Conservation (phyloP, 129 eudicot species). For the Flaveria brownii region DNA sequence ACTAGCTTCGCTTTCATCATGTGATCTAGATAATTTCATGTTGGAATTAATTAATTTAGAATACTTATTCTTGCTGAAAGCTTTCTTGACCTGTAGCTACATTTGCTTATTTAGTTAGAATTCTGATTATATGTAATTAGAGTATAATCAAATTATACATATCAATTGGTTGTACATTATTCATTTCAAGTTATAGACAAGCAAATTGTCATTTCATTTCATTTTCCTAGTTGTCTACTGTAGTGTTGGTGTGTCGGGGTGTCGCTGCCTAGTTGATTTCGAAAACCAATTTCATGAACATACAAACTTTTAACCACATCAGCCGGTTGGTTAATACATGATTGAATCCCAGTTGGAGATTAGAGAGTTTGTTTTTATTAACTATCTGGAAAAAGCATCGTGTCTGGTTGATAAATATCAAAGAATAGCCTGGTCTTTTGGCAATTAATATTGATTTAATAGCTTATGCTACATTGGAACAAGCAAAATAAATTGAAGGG, state of each 20-base stretch:
- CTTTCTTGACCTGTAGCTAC: conserved; percentile 6
- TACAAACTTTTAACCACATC: not conserved
- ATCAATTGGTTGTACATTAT: conserved; percentile 1
- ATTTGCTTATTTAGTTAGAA: conserved; percentile 7
- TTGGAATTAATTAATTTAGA: not conserved
- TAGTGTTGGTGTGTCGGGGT: not conserved
- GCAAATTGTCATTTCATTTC: not conserved
- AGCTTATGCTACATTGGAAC: conserved; percentile 7
- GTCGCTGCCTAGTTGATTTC: not conserved
- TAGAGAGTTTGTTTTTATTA: not conserved
- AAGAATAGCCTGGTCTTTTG: not conserved
- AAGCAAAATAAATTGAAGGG: not conserved
- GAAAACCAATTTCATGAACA: conserved; percentile 5
- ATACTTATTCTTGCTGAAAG: not conserved
- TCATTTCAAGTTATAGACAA: not conserved
- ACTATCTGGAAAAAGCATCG: not conserved
- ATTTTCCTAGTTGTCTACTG: not conserved
- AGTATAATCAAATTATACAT: not conserved
- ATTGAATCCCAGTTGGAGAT: not conserved
- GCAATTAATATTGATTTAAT: not conserved
- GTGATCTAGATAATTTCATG: not conserved
- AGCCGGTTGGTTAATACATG: conserved; percentile 16
- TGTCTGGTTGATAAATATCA: conserved; percentile 5
- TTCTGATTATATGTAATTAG: not conserved
- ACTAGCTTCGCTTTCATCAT: not conserved